Percentiles rank a stretch among this genome's conserved stretches.
Evolutionary conservation across 306 rosid genomes (phyloP).

Genomic region (Cicer pinnatifidum): DNA sequence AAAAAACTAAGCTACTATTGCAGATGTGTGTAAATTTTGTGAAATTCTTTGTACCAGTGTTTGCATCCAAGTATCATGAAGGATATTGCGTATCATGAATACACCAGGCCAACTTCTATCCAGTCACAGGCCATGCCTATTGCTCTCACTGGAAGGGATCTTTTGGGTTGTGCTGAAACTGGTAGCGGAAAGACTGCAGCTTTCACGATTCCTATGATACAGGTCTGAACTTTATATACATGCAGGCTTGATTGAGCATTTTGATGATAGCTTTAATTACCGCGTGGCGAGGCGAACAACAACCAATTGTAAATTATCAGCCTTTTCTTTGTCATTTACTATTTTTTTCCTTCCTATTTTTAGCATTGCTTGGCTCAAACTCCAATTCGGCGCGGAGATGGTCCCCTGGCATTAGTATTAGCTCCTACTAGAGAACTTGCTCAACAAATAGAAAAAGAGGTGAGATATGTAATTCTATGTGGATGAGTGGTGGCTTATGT

Average conservation of each 20-base stretch:
- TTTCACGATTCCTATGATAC: slow-evolving; percentile 84
- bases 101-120: slow-evolving; percentile 86
- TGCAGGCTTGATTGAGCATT: slow-evolving; percentile 35
- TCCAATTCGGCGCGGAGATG: slow-evolving; percentile 73
- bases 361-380: slow-evolving; percentile 88
- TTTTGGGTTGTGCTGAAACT: slow-evolving; percentile 90
- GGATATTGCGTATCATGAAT: slow-evolving; percentile 84
- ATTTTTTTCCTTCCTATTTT: slow-evolving; percentile 37
- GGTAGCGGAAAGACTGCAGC: slow-evolving; percentile 96
- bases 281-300: slow-evolving; percentile 5
- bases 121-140: slow-evolving; percentile 93
- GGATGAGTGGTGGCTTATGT: slow-evolving; percentile 3
- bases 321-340: slow-evolving; percentile 2
- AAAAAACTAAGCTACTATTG: background rate
- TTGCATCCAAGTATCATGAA: slow-evolving; percentile 75
- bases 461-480: slow-evolving; percentile 41
- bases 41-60: slow-evolving; percentile 56
- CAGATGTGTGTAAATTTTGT: slow-evolving; percentile 10
- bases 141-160: slow-evolving; percentile 84
- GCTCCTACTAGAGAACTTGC: slow-evolving; percentile 97
- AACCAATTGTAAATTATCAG: slow-evolving; percentile 1
- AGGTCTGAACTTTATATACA: slow-evolving; percentile 54
- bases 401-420: slow-evolving; percentile 79
- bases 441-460: slow-evolving; percentile 93
- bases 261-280: slow-evolving; percentile 31